Percentiles rank a stretch among this genome's conserved stretches.
Evolutionary conservation across 2,329 filamentous ascomycete species (phyloP).

Genomic region (Decorospora gaudefroyi): DNA sequence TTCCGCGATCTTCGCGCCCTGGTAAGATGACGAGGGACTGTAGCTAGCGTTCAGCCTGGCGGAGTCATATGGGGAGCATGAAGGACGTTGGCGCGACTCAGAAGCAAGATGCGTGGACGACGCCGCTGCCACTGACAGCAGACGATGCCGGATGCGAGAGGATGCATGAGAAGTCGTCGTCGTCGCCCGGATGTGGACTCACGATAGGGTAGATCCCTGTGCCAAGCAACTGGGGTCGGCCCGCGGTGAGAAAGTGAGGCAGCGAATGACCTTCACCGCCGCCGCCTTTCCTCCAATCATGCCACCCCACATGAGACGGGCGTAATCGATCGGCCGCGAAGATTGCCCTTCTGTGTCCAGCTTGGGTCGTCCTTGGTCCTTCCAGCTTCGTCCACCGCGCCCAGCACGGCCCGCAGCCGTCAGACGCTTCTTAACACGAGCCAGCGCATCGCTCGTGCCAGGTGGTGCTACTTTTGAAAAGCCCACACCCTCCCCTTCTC

Average conservation of each 20-base stretch:
- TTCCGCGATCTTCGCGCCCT: conserved; percentile 12
- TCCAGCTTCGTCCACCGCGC: conserved; percentile 29
- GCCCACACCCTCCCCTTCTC: conserved; percentile 31
- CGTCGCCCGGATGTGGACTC: conserved; percentile 18
- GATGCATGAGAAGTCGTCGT: conserved; percentile 28
- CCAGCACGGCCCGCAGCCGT: conserved; percentile 31
- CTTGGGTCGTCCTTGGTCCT: too few species aligned
- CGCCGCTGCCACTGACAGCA: conserved; percentile 31
- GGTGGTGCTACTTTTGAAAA: conserved; percentile 38
- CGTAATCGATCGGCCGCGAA: conserved; percentile 28
- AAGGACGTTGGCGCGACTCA: conserved; percentile 20
- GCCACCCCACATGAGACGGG: conserved; percentile 1
- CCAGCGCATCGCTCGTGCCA: conserved; percentile 38
- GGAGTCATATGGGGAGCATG: conserved; percentile 20
- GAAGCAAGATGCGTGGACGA: conserved; percentile 22
- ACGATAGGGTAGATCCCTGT: conserved; percentile 28
- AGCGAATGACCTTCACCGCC: conserved; percentile 30
- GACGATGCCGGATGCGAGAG: conserved; percentile 22
- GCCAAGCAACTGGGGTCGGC: conserved; percentile 18
- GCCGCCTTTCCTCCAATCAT: conserved; percentile 26
- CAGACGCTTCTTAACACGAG: conserved; percentile 39
- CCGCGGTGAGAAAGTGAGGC: conserved; percentile 30
- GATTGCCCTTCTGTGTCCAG: conserved; percentile 37
- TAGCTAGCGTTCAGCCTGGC: conserved; percentile 25
- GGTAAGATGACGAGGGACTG: conserved; percentile 23